Conservation (phyloP, 345 rosid genomes). For the Citrus inodora region DNA sequence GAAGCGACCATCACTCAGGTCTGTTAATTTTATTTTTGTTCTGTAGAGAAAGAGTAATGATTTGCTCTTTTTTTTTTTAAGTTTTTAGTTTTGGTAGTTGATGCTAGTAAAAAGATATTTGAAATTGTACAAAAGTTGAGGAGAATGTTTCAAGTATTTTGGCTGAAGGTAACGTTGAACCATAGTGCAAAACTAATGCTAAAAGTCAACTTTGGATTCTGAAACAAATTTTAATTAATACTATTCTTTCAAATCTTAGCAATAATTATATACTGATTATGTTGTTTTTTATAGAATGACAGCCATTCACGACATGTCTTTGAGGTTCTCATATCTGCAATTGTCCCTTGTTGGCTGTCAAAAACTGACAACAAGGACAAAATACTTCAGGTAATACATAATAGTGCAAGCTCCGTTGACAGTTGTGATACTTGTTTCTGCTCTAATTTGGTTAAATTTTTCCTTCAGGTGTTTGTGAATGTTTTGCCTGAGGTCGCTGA, state of each 20-base stretch:
- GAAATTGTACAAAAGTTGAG: background rate
- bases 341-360: conserved; percentile 82
- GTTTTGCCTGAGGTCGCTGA: conserved; percentile 76
- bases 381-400: conserved; percentile 62
- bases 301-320: conserved; percentile 65
- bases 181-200: background rate
- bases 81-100: background rate
- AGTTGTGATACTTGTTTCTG: background rate
- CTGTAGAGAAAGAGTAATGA: background rate
- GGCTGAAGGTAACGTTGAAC: background rate
- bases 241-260: background rate
- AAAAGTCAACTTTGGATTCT: conserved; percentile 1
- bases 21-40: conserved; percentile 27
- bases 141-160: background rate
- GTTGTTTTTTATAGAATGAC: conserved; percentile 51
- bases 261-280: background rate
- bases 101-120: background rate
- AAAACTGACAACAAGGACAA: conserved; percentile 49
- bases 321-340: conserved; percentile 74
- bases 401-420: background rate
- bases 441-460: conserved; percentile 11
- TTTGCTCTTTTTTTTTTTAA: background rate
- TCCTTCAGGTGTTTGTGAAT: conserved; percentile 65
- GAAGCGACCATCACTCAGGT: conserved; percentile 85
- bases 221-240: background rate